These are phyloP conservation scores for Diaporthe amygdali DNA, from an alignment of 2,329 filamentous ascomycete species.

Conservation along the genomic window DNA sequence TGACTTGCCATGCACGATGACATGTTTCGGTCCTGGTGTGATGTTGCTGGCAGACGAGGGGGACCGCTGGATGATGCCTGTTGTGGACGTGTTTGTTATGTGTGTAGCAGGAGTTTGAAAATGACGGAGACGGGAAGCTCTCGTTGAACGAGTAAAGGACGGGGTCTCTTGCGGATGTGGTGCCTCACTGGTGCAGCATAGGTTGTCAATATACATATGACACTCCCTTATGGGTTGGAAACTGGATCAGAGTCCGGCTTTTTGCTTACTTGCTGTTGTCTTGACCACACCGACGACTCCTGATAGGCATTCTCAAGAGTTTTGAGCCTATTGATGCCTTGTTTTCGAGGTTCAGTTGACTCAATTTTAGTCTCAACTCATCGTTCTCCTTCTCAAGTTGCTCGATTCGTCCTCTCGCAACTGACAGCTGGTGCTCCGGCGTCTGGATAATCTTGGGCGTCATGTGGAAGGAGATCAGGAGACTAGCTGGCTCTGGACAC, in stretches of 20 bases:
- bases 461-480: too few relatives aligned
- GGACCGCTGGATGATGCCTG: neutral
- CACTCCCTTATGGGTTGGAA: neutral
- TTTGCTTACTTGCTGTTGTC: neutral
- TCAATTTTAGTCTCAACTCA: neutral
- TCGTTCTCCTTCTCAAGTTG: neutral
- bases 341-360: neutral
- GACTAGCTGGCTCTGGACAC: too few relatives aligned
- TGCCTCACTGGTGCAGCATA: too few relatives aligned
- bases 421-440: neutral
- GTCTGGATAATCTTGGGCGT: neutral
- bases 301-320: rapidly evolving
- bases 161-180: too few relatives aligned
- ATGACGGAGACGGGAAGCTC: neutral
- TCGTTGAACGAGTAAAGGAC: neutral
- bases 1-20: neutral
- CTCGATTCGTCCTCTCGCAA: neutral
- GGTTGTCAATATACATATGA: too few relatives aligned
- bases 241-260: neutral
- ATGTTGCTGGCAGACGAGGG: neutral
- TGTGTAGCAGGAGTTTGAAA: neutral
- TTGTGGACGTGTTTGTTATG: neutral
- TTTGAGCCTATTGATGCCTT: neutral
- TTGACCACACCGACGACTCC: too few relatives aligned
- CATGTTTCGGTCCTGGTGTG: neutral